Evolutionary conservation across 768 basidiomycete species (phyloP).

Genomic region (Russula sp.): DNA sequence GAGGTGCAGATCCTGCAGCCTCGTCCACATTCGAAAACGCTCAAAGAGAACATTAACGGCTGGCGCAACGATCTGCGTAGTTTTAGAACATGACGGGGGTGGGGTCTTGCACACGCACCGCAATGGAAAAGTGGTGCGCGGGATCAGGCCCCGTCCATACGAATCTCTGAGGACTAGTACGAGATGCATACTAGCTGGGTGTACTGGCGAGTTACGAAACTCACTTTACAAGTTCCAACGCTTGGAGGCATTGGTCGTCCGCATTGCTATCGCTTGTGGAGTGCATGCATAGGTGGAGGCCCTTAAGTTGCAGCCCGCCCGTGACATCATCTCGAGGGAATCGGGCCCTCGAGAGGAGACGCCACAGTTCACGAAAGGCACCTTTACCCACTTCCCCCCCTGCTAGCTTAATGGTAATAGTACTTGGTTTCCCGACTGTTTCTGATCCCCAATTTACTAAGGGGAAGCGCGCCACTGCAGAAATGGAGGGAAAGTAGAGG

Average conservation of each 20-base stretch:
- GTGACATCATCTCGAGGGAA: neutral
- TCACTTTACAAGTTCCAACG: conserved; percentile 33
- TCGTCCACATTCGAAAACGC: conserved; percentile 36
- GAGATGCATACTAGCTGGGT: neutral
- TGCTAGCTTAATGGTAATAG: conserved; percentile 12
- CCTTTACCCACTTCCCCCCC: conserved; percentile 19
- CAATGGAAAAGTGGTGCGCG: conserved; percentile 54
- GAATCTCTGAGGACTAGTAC: conserved; percentile 43
- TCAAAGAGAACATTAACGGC: conserved; percentile 35
- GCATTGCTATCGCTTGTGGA: conserved; percentile 30
- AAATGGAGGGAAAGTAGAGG: conserved; percentile 8
- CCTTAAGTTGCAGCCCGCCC: conserved; percentile 24
- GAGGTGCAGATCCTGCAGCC: conserved; percentile 39
- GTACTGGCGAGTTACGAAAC: conserved; percentile 12
- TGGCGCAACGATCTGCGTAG: conserved; percentile 36
- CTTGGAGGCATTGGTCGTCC: conserved; percentile 27
- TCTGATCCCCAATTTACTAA: conserved; percentile 10
- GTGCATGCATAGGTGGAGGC: conserved; percentile 33
- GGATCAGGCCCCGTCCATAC: conserved; percentile 57
- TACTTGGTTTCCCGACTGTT: conserved; percentile 1
- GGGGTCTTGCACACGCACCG: conserved; percentile 33
- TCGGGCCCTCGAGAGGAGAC: conserved; percentile 8
- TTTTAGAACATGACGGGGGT: neutral
- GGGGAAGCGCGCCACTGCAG: conserved; percentile 9
- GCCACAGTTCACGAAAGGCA: conserved; percentile 11